Evolutionary conservation across 306 rosid genomes (phyloP).

Genomic region (Sicyos edulis): DNA sequence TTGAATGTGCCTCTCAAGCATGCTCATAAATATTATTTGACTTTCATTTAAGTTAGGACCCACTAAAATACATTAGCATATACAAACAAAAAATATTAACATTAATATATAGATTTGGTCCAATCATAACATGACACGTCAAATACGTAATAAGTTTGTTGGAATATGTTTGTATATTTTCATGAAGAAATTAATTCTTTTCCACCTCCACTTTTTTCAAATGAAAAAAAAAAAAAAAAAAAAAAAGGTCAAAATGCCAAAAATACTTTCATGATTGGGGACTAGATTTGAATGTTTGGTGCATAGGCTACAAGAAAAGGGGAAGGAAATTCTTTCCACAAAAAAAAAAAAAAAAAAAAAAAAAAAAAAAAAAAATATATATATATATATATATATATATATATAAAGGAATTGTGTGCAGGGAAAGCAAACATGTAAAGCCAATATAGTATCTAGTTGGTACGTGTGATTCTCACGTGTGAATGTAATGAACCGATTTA

Average conservation of each 20-base stretch:
- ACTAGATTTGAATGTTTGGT: constrained; percentile 15
- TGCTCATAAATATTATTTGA: neutral
- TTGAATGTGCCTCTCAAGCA: neutral
- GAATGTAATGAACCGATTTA: neutral
- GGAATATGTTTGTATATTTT: neutral
- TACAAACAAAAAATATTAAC: neutral
- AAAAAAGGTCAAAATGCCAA: constrained; percentile 20
- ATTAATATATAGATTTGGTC: neutral
- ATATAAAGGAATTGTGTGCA: constrained; percentile 30
- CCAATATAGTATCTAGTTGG: neutral
- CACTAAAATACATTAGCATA: neutral
- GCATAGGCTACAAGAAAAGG: constrained; percentile 18
- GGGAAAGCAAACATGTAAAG: constrained; percentile 32
- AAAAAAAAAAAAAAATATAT: too few species aligned
- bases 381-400: too few species aligned
- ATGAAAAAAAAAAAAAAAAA: too few species aligned
- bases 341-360: too few species aligned
- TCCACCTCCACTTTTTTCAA: too few species aligned
- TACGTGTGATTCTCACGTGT: neutral
- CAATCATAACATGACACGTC: neutral
- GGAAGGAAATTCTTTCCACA: neutral
- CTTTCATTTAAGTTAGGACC: neutral
- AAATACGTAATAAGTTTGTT: neutral
- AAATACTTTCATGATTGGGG: constrained; percentile 3
- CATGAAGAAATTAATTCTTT: neutral